These are phyloP conservation scores for Tetragonia tetragonoides DNA, from an alignment of 148 eudicot species.

Conservation along the genomic window DNA sequence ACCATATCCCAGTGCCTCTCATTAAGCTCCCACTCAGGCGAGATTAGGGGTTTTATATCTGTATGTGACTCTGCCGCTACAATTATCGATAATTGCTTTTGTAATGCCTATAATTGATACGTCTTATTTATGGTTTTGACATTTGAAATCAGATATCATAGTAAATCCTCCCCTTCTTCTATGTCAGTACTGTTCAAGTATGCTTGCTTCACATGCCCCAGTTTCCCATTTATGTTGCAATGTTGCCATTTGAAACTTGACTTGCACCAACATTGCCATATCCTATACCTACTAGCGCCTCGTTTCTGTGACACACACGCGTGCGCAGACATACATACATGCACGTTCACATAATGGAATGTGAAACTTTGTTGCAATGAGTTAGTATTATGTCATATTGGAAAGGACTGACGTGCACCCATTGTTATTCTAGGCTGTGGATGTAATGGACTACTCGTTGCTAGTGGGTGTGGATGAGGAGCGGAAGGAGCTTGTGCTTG, in stretches of 20 bases:
- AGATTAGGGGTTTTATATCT: too few species aligned
- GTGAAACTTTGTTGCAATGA: not conserved
- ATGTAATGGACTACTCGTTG: constrained; percentile 94
- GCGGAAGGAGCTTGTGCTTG: constrained; percentile 76
- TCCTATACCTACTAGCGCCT: not conserved
- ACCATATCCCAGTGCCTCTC: not conserved
- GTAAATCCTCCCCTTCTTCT: too few species aligned
- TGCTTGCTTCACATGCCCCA: too few species aligned
- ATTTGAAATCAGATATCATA: too few species aligned
- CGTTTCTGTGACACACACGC: not conserved
- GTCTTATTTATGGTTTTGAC: too few species aligned
- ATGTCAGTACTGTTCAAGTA: too few species aligned
- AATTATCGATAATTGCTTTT: too few species aligned
- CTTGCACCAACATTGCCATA: too few species aligned
- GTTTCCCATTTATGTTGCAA: too few species aligned
- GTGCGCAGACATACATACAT: not conserved
- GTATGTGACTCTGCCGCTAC: too few species aligned
- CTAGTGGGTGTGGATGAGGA: constrained; percentile 94
- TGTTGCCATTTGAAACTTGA: too few species aligned
- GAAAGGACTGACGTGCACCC: not conserved
- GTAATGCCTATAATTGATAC: too few species aligned
- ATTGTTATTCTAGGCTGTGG: constrained; percentile 57
- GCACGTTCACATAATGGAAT: not conserved
- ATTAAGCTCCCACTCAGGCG: not conserved
- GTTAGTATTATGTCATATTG: not conserved